A percentile compares a stretch with the other conserved stretches of the same genome.
phyloP scores from a whole-genome alignment of 2,329 filamentous ascomycete genomes.

The Arthrocladium fulminans region DNA sequence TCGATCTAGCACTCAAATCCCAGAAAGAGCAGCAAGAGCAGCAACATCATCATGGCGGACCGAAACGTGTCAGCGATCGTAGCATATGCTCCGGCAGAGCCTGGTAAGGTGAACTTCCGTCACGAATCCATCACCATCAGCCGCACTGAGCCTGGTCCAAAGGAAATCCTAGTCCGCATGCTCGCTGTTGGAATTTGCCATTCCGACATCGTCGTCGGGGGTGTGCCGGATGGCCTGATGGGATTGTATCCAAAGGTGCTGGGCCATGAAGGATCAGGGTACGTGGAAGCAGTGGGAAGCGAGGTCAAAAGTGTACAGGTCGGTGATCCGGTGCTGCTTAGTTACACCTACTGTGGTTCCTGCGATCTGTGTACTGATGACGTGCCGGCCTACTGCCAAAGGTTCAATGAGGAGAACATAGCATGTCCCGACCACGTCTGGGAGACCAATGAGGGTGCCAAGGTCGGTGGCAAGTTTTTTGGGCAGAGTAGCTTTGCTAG shows the following conservation, averaged over 20 bases:
- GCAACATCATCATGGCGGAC: neutral
- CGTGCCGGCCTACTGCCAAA: conserved; percentile 40
- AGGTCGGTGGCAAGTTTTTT: conserved; percentile 38
- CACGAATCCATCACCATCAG: neutral
- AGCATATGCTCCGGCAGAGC: conserved; percentile 1
- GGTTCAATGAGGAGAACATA: conserved; percentile 43
- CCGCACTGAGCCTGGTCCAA: conserved; percentile 19
- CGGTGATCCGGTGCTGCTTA: conserved; percentile 42
- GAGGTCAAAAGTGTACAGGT: conserved; percentile 34
- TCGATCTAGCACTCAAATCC: neutral
- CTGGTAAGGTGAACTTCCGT: neutral
- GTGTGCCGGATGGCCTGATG: conserved; percentile 26
- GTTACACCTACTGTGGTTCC: conserved; percentile 39
- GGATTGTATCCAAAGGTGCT: conserved; percentile 41
- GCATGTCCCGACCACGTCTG: conserved; percentile 14
- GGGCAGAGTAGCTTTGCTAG: conserved; percentile 40
- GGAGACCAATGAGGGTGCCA: conserved; percentile 19
- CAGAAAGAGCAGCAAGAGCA: neutral
- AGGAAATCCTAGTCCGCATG: conserved; percentile 47
- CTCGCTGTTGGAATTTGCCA: conserved; percentile 49
- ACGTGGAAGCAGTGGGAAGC: conserved; percentile 39
- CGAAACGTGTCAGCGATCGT: neutral
- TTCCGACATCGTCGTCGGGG: conserved; percentile 43
- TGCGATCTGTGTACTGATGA: conserved; percentile 43
- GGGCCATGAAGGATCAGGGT: conserved; percentile 49